Percentiles rank a stretch among this genome's conserved stretches.
Evolutionary conservation across 1,139 yeast genomes (phyloP).

Genomic region (Pichia sp.): DNA sequence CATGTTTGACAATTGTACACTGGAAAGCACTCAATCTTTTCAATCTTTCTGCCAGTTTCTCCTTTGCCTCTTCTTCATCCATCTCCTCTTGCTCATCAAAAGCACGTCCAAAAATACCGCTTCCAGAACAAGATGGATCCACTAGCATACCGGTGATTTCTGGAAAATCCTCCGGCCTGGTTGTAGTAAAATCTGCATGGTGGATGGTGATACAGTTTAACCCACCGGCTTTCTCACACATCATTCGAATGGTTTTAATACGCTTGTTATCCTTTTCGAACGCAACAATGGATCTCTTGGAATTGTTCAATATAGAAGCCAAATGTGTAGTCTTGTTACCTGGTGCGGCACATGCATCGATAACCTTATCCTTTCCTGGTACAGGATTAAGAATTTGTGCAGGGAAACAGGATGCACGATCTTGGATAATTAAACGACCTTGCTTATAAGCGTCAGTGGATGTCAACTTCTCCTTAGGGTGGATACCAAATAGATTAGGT

Average conservation of each 20-base stretch:
- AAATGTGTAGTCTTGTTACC: conserved; percentile 95
- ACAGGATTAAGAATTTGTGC: conserved; percentile 67
- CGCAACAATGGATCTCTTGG: conserved; percentile 51
- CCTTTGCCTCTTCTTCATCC: conserved; percentile 26
- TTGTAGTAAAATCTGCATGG: conserved; percentile 76
- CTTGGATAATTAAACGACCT: conserved; percentile 87
- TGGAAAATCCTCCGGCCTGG: conserved; percentile 53
- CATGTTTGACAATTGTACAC: conserved; percentile 79
- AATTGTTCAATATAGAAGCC: conserved; percentile 50
- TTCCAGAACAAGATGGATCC: conserved; percentile 97
- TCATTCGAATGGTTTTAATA: conserved; percentile 62
- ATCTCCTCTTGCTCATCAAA: conserved; percentile 39
- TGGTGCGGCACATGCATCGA: conserved; percentile 98
- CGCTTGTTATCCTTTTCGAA: conserved; percentile 80
- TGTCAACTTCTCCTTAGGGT: conserved; percentile 65
- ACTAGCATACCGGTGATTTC: conserved; percentile 76
- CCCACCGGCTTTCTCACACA: conserved; percentile 79
- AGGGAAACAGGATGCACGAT: conserved; percentile 95
- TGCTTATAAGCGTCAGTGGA: conserved; percentile 55
- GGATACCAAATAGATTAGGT: conserved; percentile 73
- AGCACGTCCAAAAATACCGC: conserved; percentile 91
- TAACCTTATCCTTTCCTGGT: conserved; percentile 48
- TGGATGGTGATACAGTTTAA: conserved; percentile 56
- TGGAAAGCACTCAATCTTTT: conserved; percentile 79
- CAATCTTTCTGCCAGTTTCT: conserved; percentile 44